Evolutionary conservation across 768 basidiomycete species (phyloP).

Genomic region (Roridomyces roridus): DNA sequence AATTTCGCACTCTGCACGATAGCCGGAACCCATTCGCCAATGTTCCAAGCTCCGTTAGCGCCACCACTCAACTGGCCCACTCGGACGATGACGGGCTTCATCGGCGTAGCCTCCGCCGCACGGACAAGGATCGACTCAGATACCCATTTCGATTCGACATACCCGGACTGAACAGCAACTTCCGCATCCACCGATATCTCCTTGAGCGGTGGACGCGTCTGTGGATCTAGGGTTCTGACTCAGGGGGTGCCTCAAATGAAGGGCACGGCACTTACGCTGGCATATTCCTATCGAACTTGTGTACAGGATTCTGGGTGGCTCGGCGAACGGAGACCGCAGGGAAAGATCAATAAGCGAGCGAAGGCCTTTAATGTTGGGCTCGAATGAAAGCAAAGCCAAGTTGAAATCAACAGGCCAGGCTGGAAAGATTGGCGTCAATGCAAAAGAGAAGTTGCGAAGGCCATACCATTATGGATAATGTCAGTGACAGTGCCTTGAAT

Average conservation of each 20-base stretch:
- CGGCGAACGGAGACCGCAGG: constrained; percentile 32
- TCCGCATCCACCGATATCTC: constrained; percentile 27
- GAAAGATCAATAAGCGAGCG: constrained; percentile 44
- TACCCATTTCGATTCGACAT: constrained; percentile 40
- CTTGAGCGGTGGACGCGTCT: constrained; percentile 4
- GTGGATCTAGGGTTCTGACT: background rate
- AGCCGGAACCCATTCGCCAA: constrained; percentile 42
- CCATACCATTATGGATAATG: constrained; percentile 42
- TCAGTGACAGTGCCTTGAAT: constrained; percentile 37
- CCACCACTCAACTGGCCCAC: constrained; percentile 45
- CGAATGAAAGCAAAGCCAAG: constrained; percentile 34
- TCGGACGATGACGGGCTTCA: constrained; percentile 37
- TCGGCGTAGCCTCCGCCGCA: constrained; percentile 1
- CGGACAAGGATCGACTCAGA: background rate
- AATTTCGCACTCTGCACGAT: constrained; percentile 31
- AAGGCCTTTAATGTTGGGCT: constrained; percentile 31
- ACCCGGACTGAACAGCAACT: constrained; percentile 33
- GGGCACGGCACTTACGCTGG: constrained; percentile 9
- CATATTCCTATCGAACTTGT: constrained; percentile 40
- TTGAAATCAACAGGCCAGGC: constrained; percentile 45
- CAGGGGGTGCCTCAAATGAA: background rate
- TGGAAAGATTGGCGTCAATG: background rate
- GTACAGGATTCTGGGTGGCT: constrained; percentile 38
- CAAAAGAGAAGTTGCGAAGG: background rate
- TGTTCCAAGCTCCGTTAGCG: constrained; percentile 45